Evolutionary conservation across 2,329 filamentous ascomycete species (phyloP).

Genomic region (Fusarium dimerum): DNA sequence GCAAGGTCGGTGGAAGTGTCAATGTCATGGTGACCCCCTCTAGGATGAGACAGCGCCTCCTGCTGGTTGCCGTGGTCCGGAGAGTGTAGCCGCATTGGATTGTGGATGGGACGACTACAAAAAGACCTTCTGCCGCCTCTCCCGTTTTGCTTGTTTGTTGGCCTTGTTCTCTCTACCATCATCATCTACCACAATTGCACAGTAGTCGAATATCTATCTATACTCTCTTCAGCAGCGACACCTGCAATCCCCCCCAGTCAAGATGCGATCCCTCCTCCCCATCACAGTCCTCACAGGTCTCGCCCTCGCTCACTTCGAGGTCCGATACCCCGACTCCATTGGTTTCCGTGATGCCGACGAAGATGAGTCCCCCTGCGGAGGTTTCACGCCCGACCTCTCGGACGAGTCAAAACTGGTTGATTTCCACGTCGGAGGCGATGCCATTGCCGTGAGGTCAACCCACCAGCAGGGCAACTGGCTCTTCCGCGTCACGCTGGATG

Average conservation of each 20-base stretch:
- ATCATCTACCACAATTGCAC: too few species aligned
- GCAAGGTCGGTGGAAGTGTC: too few species aligned
- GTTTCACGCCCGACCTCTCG: conserved; percentile 49
- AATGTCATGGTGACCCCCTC: too few species aligned
- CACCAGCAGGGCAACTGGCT: conserved; percentile 58
- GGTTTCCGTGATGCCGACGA: conserved; percentile 50
- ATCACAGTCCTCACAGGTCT: conserved; percentile 41
- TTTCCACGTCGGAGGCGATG: conserved; percentile 60
- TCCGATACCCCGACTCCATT: conserved; percentile 49
- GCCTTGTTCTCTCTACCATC: too few species aligned
- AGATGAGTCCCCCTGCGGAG: conserved; percentile 54
- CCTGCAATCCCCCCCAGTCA: conserved; percentile 12
- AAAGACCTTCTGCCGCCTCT: too few species aligned
- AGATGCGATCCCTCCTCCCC: conserved; percentile 41
- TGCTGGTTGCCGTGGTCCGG: too few species aligned
- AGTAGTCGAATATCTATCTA: background rate
- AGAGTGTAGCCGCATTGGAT: too few species aligned
- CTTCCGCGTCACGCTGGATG: conserved; percentile 57
- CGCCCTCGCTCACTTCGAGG: conserved; percentile 54
- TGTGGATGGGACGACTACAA: too few species aligned
- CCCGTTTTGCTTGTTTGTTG: too few species aligned
- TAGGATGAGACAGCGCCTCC: too few species aligned
- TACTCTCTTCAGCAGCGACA: background rate
- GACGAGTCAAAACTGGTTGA: conserved; percentile 50
- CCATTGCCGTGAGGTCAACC: conserved; percentile 47